Evolutionary conservation across 306 rosid species (phyloP).

Genomic region (Fragaria ananassa): DNA sequence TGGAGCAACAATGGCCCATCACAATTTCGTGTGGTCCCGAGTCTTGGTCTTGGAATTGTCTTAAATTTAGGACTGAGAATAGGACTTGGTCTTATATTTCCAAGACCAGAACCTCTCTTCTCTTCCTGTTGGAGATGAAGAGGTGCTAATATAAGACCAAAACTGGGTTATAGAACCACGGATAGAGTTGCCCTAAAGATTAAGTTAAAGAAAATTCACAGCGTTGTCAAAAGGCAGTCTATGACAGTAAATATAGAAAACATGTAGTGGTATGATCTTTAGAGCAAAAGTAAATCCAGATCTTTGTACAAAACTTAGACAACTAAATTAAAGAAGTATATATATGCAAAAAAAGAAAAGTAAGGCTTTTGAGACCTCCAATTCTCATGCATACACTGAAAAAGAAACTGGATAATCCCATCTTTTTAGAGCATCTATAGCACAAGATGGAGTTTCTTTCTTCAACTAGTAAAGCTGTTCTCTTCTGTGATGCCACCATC

Average conservation of each 20-base stretch:
- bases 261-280: conserved; percentile 22
- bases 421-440: conserved; percentile 20
- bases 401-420: conserved; percentile 15
- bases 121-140: too few species aligned
- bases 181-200: too few species aligned
- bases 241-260: conserved; percentile 13
- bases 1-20: too few species aligned
- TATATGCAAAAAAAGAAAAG: conserved; percentile 9
- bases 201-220: background rate
- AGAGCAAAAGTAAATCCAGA: conserved; percentile 33
- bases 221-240: conserved; percentile 4
- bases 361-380: conserved; percentile 23
- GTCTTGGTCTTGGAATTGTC: too few species aligned
- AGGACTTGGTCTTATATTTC: too few species aligned
- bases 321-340: conserved; percentile 24
- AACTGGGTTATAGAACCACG: too few species aligned
- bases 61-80: too few species aligned
- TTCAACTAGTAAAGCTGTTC: conserved; percentile 70
- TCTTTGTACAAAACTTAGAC: conserved; percentile 37
- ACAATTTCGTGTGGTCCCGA: too few species aligned
- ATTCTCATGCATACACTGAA: conserved; percentile 14
- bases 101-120: too few species aligned
- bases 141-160: too few species aligned
- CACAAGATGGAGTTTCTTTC: conserved; percentile 19
- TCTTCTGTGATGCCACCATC: conserved; percentile 78